Evolutionary conservation across 305 asterid species (phyloP), one percentile per base, ranked within the genome.

Genomic region (Solanum chacoense): DNA sequence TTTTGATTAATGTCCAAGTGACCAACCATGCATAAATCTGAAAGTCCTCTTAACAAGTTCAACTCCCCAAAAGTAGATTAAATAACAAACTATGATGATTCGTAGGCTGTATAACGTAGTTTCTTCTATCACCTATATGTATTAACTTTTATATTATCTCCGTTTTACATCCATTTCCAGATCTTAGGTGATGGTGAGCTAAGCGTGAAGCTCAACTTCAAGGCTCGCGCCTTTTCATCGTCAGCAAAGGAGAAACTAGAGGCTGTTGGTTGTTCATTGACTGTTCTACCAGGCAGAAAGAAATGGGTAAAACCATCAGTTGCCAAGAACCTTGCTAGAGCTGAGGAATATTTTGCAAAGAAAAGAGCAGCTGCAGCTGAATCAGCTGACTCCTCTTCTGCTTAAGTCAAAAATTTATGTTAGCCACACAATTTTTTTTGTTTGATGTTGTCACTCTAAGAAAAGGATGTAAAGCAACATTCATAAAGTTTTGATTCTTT

Each of bases 231-330:
- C 69, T 95, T 94, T 90, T 97, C 99, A 35, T 90, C 94, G 29
- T 87, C 98, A 18, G 98, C 98, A 32, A 96, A 93, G 87, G 96
- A 93, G 92, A 97, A 97, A 93, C 93, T 96, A 7, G 98, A 96
- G 91, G 96, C 96, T 5, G 94, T 93, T 3, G 99, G 99, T 59
- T 94, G 98, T 90, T 94, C 98, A 4, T 38, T 96, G 37, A 96
- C 97, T 0, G 92, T 94, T 75, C 93, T 96, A 40, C 99, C 98
- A 2, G 98, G 99, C 29, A 90, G 96, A 90, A 97, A 96, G 96
- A 96, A 96, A 81, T 97, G 98, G 99, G 98, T 97, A 90, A 97
- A 96, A 92, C 98, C 98, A 74, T 95, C 99, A 1, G 99, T 97
- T 4, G 92, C 98, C 38, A 97, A 96, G 94, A 95, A 96, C 91